phyloP scores from a whole-genome alignment of 1,284 basidiomycete genomes.

The Malassezia slooffiae region DNA sequence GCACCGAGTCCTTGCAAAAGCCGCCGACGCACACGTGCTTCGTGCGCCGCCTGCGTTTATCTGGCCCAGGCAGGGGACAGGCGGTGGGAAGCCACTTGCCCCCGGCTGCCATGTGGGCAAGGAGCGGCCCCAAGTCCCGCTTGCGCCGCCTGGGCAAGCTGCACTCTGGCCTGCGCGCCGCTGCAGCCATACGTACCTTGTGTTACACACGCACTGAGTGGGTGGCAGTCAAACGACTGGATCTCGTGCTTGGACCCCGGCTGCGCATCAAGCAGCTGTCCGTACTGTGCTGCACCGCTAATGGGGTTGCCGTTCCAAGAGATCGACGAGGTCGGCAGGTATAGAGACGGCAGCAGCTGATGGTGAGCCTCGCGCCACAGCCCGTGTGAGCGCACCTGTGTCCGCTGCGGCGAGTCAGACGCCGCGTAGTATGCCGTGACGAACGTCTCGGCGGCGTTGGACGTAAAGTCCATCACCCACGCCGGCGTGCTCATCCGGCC shows the following conservation, averaged over 20 bases:
- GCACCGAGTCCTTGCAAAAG: constrained; percentile 16
- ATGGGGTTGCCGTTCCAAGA: constrained; percentile 45
- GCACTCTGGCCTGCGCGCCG: no score
- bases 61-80: constrained; percentile 1
- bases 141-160: background rate
- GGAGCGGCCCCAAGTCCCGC: background rate
- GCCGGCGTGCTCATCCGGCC: constrained; percentile 9
- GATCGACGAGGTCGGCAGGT: constrained; percentile 36
- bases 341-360: constrained; percentile 38
- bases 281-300: constrained; percentile 31
- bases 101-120: background rate
- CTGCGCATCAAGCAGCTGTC: constrained; percentile 34
- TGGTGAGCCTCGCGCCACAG: no score
- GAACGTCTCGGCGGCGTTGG: constrained; percentile 40
- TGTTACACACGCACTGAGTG: constrained; percentile 25
- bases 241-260: constrained; percentile 42
- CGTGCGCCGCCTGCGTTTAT: background rate
- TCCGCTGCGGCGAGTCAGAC: constrained; percentile 39
- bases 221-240: constrained; percentile 39
- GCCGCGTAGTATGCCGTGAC: constrained; percentile 44
- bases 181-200: constrained; percentile 25
- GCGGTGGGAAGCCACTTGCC: constrained; percentile 2
- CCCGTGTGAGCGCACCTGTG: constrained; percentile 8
- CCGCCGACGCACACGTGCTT: background rate
- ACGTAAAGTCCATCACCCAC: constrained; percentile 30